phyloP scores from a whole-genome alignment of 352 stramenopile species.

The Globisporangium alternatum region DNA sequence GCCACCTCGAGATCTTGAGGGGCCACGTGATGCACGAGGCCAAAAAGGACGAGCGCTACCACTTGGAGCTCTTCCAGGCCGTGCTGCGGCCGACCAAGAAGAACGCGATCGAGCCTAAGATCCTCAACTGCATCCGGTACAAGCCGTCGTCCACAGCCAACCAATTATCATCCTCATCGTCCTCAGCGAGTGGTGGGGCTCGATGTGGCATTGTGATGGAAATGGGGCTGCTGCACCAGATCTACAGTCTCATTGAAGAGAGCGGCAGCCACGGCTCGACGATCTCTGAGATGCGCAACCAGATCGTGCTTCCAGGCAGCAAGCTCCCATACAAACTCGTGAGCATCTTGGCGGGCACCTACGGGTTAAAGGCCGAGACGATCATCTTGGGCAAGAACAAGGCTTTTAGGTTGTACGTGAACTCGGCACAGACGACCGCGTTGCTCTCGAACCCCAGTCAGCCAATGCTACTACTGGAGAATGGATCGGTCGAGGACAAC shows the following conservation, averaged over 20 bases:
- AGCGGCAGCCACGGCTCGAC: slow-evolving; percentile 58
- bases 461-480: slow-evolving; percentile 12
- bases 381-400: slow-evolving; percentile 85
- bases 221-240: slow-evolving; percentile 61
- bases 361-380: slow-evolving; percentile 66
- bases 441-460: slow-evolving; percentile 1
- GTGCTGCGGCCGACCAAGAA: slow-evolving; percentile 59
- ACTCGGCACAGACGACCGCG: slow-evolving; percentile 6
- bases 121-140: slow-evolving; percentile 80
- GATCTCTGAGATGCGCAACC: slow-evolving; percentile 72
- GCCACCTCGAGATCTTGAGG: slow-evolving; percentile 61
- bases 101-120: slow-evolving; percentile 57
- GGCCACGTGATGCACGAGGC: slow-evolving; percentile 67
- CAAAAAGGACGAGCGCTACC: slow-evolving; percentile 57
- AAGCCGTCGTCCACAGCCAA: slow-evolving; percentile 21
- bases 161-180: slow-evolving; percentile 5
- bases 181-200: background rate
- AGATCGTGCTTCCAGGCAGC: slow-evolving; percentile 65
- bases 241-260: slow-evolving; percentile 72
- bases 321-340: slow-evolving; percentile 81
- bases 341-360: slow-evolving; percentile 59
- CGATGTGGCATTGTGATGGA: slow-evolving; percentile 57
- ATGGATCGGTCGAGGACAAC: slow-evolving; percentile 2
- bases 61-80: slow-evolving; percentile 72
- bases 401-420: slow-evolving; percentile 64